Base-by-base conservation (phyloP, 2,329 filamentous ascomycete genomes). In the Thelonectria blattea region DNA sequence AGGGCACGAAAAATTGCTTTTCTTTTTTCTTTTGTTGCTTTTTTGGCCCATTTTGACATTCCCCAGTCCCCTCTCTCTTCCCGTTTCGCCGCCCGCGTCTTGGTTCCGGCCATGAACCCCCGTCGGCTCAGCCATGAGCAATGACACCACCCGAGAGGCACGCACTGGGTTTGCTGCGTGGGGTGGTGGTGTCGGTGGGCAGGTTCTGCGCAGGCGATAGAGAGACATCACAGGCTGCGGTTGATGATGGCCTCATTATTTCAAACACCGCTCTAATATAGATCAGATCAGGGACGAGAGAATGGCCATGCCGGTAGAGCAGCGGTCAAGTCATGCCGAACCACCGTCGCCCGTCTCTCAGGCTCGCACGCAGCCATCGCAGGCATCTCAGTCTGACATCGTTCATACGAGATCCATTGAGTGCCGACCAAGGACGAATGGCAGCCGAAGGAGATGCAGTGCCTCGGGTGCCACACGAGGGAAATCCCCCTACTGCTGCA, bases 381-480 rank as follows among this genome's bases (percentile, higher is more conserved):
- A 48, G 56, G 56, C 41, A 34, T 50, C 43, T 52, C 43, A 58
- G 61, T 52, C 41, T 52, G 24, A 50, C 41, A 55, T 46, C 47
- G 41, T 63, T 65, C 64, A 61, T 58, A 67, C 51, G 66, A 61
- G 58, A 47, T 69, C 64, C 60, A 65, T 64, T 64, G 64, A 56
- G 57, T 65, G 59, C 62, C 58, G 43, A 50, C 50, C 47, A 42
- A 46, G 56, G 68, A 63, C 68, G 65, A 69, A 70, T 70, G 48
- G 53, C 45, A 65, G 52, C 39, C 54, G 59, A 57, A 34, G n/a
- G 45, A 45, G 52, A 61, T 65, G 62, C 57, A 58, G 52, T 66
- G 59, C 64, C 67, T 70, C 61, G 66, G 66, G 64, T 65, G 66
- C 65, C 66, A 69, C 67, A 69, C 63, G 66, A 69, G 65, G 56